Evolutionary conservation across 371 early-diverging fungal genomes (phyloP).

Genomic region (Apophysomyces sp.): DNA sequence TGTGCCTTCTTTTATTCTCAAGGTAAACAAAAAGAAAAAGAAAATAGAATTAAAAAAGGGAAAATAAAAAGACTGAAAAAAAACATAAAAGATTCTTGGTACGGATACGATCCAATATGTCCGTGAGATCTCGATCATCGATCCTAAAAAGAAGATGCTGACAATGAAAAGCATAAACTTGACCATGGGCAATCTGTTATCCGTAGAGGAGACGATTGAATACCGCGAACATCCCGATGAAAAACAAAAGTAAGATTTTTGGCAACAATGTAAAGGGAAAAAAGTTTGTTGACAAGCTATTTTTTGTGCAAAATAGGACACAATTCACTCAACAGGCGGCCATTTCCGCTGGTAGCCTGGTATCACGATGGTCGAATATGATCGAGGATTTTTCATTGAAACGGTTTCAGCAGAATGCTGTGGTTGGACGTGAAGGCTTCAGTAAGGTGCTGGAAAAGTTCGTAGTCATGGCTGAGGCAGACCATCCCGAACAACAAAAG

Average conservation of each 20-base stretch:
- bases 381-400: constrained; percentile 87
- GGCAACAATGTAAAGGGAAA: neutral
- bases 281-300: neutral
- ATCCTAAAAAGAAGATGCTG: constrained; percentile 72
- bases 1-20: constrained; percentile 73
- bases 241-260: constrained; percentile 32
- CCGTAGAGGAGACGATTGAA: constrained; percentile 81
- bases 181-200: constrained; percentile 73
- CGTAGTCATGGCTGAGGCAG: constrained; percentile 42
- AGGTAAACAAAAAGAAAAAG: constrained; percentile 34
- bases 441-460: constrained; percentile 67
- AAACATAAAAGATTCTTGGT: constrained; percentile 48
- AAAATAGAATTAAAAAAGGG: neutral
- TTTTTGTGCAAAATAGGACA: constrained; percentile 41
- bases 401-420: constrained; percentile 88
- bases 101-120: constrained; percentile 73
- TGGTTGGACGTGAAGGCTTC: constrained; percentile 71
- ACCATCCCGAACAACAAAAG: constrained; percentile 9
- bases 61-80: neutral
- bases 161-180: constrained; percentile 76
- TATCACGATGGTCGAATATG: constrained; percentile 73
- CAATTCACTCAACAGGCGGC: constrained; percentile 80
- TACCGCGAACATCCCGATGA: constrained; percentile 64
- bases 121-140: constrained; percentile 82
- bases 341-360: constrained; percentile 74